phyloP scores from a whole-genome alignment of 805 yeast genomes.

The Wickerhamia fluorescens region DNA sequence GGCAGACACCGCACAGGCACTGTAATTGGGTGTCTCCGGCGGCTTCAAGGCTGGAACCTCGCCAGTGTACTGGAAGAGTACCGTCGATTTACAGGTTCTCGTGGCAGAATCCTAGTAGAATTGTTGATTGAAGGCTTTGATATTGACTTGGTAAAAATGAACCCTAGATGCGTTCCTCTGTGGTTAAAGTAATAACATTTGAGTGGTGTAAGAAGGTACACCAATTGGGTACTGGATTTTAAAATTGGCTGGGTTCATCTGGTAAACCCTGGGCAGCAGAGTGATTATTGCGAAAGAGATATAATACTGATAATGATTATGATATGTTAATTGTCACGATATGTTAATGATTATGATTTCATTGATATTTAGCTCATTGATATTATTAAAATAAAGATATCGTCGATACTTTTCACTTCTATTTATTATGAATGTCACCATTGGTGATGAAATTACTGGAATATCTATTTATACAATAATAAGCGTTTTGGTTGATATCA shows the following conservation, averaged over 20 bases:
- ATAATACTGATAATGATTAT: too few species aligned
- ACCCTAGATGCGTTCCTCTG: slow-evolving; percentile 24
- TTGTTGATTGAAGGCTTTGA: slow-evolving; percentile 66
- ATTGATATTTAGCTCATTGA: too few species aligned
- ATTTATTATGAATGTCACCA: too few species aligned
- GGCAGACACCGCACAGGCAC: slow-evolving; percentile 98
- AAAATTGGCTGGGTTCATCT: background rate
- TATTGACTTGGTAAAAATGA: slow-evolving; percentile 27
- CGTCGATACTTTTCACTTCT: too few species aligned
- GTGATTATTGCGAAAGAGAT: too few species aligned
- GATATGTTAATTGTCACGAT: too few species aligned
- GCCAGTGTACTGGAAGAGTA: slow-evolving; percentile 90
- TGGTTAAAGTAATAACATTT: slow-evolving; percentile 15
- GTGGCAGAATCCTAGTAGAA: slow-evolving; percentile 88
- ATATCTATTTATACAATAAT: too few species aligned
- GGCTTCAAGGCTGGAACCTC: slow-evolving; percentile 95
- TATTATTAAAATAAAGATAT: too few species aligned
- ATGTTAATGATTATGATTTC: too few species aligned
- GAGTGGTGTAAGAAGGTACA: background rate
- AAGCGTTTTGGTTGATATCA: too few species aligned
- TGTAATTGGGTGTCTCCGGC: slow-evolving; percentile 85
- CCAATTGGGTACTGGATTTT: slow-evolving; percentile 12
- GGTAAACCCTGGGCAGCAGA: background rate
- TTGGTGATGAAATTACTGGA: too few species aligned
- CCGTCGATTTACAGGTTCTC: slow-evolving; percentile 84